Evolutionary conservation across 73 alveolate species (phyloP).

Genomic region (Tetrahymena thermophila): DNA sequence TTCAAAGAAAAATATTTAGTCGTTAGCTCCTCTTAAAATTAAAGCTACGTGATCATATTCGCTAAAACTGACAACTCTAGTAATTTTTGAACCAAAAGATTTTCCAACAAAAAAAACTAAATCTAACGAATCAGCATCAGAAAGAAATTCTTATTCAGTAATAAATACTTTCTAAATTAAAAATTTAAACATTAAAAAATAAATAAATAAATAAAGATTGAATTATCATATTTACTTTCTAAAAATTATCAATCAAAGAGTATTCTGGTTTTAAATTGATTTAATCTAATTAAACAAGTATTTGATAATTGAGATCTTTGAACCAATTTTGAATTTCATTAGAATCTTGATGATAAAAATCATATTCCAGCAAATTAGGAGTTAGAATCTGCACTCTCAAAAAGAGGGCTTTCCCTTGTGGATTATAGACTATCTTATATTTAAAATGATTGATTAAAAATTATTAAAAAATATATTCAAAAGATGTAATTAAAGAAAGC

Average conservation of each 20-base stretch:
- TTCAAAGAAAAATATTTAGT: constrained; percentile 38
- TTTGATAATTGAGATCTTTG: background rate
- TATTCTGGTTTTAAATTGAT: background rate
- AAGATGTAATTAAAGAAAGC: background rate
- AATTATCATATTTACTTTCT: background rate
- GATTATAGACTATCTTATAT: background rate
- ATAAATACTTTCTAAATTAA: background rate
- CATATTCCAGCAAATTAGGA: background rate
- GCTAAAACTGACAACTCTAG: background rate
- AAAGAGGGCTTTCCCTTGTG: background rate
- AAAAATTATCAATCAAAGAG: background rate
- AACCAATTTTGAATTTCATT: background rate
- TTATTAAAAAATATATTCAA: no score
- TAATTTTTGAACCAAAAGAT: background rate
- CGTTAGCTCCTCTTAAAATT: constrained; percentile 23
- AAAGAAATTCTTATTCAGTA: background rate
- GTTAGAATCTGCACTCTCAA: background rate
- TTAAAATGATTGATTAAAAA: background rate
- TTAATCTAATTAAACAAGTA: background rate
- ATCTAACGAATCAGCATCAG: background rate
- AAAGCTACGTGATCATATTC: constrained; percentile 61
- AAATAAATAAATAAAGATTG: background rate
- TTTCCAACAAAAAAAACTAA: background rate
- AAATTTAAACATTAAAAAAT: background rate
- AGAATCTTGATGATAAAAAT: background rate